Evolutionary conservation across 306 rosid species (phyloP).

Genomic region (Inga leiocalycina): DNA sequence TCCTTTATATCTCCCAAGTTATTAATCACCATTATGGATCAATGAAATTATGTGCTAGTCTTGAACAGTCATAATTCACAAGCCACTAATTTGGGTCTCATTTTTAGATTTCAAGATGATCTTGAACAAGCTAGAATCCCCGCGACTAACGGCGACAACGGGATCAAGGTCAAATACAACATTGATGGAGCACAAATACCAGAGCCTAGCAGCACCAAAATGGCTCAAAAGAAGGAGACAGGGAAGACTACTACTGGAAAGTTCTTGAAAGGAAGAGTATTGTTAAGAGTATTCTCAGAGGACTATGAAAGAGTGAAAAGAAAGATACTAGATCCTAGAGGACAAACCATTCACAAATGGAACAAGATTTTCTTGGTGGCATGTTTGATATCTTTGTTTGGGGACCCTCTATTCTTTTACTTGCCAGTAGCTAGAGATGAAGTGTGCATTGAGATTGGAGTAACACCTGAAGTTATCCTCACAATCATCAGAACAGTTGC

Average conservation of each 20-base stretch:
- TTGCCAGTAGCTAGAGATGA: slow-evolving; percentile 41
- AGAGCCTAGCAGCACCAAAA: slow-evolving; percentile 41
- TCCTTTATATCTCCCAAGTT: not conserved
- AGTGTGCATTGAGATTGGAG: slow-evolving; percentile 52
- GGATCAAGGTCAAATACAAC: slow-evolving; percentile 47
- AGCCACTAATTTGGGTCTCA: slow-evolving; percentile 20
- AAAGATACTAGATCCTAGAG: slow-evolving; percentile 56
- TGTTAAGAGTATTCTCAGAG: slow-evolving; percentile 61
- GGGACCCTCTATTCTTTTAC: slow-evolving; percentile 61
- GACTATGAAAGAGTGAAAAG: slow-evolving; percentile 50
- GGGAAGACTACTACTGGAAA: slow-evolving; percentile 31
- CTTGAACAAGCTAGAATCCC: slow-evolving; percentile 33
- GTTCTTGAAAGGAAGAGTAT: slow-evolving; percentile 45
- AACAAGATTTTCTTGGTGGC: slow-evolving; percentile 55
- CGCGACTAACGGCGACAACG: slow-evolving; percentile 8
- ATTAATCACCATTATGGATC: not conserved
- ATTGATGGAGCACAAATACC: slow-evolving; percentile 54
- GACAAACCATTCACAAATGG: slow-evolving; percentile 48
- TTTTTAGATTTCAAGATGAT: slow-evolving; percentile 52
- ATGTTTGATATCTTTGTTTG: slow-evolving; percentile 51
- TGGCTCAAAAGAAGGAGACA: slow-evolving; percentile 32
- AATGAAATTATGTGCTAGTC: too few relatives aligned
- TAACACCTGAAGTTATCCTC: slow-evolving; percentile 42
- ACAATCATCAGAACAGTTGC: slow-evolving; percentile 47
- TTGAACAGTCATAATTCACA: not conserved